Conservation (phyloP, 2,329 filamentous ascomycete genomes). For the Penicillium sp. region DNA sequence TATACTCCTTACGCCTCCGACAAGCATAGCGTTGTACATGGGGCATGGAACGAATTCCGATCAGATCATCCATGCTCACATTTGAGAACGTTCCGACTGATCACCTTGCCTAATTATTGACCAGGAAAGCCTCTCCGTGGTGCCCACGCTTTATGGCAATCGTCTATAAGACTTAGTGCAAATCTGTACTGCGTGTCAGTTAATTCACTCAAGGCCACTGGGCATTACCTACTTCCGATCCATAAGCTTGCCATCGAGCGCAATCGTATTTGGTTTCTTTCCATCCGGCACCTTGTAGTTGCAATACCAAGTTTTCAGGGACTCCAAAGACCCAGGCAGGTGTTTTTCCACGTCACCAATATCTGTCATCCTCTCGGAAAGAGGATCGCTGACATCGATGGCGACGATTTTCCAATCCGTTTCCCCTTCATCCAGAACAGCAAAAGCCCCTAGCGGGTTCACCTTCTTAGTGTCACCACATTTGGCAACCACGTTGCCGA, state of each 20-base stretch:
- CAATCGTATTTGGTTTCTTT: background rate
- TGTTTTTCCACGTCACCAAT: slow-evolving; percentile 91
- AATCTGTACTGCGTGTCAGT: too few species aligned
- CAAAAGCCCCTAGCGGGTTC: slow-evolving; percentile 93
- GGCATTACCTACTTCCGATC: background rate
- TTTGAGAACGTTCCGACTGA: too few species aligned
- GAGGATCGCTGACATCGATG: slow-evolving; percentile 81
- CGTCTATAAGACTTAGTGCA: too few species aligned
- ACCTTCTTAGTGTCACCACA: slow-evolving; percentile 89
- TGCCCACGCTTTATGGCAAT: too few species aligned
- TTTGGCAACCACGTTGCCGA: slow-evolving; percentile 85
- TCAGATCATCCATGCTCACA: too few species aligned
- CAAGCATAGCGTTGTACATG: too few species aligned
- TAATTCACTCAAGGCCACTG: too few species aligned
- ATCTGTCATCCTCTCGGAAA: slow-evolving; percentile 85
- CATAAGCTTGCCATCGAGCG: background rate
- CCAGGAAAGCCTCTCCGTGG: too few species aligned
- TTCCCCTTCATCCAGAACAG: slow-evolving; percentile 89
- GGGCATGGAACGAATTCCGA: too few species aligned
- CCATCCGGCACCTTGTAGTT: slow-evolving; percentile 84
- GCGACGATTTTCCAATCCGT: slow-evolving; percentile 98
- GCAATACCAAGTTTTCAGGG: slow-evolving; percentile 95
- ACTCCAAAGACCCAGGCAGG: slow-evolving; percentile 73
- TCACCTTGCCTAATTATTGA: too few species aligned
- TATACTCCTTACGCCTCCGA: too few species aligned